These are phyloP conservation scores for Fraxinus baroniana DNA, from an alignment of 305 asterid species.

Conservation along the genomic window DNA sequence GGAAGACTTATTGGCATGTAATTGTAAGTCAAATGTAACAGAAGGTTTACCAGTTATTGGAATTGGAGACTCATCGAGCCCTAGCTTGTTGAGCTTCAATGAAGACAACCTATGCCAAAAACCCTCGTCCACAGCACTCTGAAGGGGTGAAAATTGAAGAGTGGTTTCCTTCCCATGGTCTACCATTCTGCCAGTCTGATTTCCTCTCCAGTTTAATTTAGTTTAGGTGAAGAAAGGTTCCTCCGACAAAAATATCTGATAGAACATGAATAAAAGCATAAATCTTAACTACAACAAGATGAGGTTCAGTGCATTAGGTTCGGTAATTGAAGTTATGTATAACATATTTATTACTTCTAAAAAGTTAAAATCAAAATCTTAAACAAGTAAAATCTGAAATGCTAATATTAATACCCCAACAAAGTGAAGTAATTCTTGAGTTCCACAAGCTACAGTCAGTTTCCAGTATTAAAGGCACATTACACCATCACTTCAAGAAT, in stretches of 20 bases:
- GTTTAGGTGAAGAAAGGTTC: background rate
- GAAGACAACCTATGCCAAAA: conserved; percentile 89
- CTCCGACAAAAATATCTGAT: background rate
- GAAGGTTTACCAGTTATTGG: conserved; percentile 62
- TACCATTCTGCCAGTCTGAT: conserved; percentile 23
- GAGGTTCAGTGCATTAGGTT: background rate
- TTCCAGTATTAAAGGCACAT: background rate
- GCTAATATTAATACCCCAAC: background rate
- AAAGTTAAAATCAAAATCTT: too few species aligned
- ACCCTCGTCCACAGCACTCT: conserved; percentile 81
- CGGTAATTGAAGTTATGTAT: too few species aligned
- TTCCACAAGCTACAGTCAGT: background rate
- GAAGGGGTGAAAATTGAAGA: conserved; percentile 69
- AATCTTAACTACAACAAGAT: background rate
- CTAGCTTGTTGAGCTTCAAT: conserved; percentile 84
- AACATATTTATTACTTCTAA: too few species aligned
- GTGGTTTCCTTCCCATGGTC: conserved; percentile 37
- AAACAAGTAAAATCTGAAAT: too few species aligned
- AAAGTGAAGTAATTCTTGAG: background rate
- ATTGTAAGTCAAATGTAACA: background rate
- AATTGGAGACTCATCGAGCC: conserved; percentile 83
- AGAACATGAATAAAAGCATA: background rate
- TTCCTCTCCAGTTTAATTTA: conserved; percentile 2
- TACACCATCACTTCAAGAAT: background rate
- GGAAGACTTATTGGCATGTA: background rate